Base-by-base conservation (phyloP, 139 green algal species). In the Volvox africanus region DNA sequence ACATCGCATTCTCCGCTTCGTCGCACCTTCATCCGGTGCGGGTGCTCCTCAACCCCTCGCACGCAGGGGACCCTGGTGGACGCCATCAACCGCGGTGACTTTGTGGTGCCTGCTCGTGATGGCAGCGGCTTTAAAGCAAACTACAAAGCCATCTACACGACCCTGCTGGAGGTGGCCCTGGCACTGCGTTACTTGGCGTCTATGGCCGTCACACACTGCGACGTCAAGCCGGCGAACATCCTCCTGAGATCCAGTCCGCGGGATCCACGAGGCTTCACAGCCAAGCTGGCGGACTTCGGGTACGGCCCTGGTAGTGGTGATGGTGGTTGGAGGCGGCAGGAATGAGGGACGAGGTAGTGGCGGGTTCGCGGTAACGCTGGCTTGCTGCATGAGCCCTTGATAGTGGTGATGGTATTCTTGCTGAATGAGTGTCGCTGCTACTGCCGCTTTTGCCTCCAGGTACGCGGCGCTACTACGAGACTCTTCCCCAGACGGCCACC, bases 201-300 rank as follows among this genome's bases (percentile, higher is more conserved):
- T 24, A 61, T 89, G 69, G 85, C 85, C 28, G 61, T 91, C 55
- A 85, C 76, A 61, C 86, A 91, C 86, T 91, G 86, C 73, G 86
- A 91, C 86, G 86, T 91, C 12, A 91, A 91, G 86, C 86, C 86
- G 3, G 86, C 86, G 32, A 91, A 91, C 75, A 91, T 91, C 86
- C 76, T 91, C 73, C 50, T 90, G 36, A 50, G 86, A 22, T 84
- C 86, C 86, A 79, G 61, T 24, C 86, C 76, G 2, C 21, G 86
- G 21, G 86, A 91, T 76, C 73, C 92, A 3, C 88, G 94, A 22
- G 94, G 94, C 69, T 96, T 93, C 78, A 87, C 89, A 36, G 92
- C 89, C 80, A 98, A 98, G 93, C 89, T 96, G 30, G 89, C 87
- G 28, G 95, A 97, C 88, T 97, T 97, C 84, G 95, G 95, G 22